Evolutionary conservation across 768 basidiomycete genomes (phyloP).

Genomic region (Paxillus involutus): DNA sequence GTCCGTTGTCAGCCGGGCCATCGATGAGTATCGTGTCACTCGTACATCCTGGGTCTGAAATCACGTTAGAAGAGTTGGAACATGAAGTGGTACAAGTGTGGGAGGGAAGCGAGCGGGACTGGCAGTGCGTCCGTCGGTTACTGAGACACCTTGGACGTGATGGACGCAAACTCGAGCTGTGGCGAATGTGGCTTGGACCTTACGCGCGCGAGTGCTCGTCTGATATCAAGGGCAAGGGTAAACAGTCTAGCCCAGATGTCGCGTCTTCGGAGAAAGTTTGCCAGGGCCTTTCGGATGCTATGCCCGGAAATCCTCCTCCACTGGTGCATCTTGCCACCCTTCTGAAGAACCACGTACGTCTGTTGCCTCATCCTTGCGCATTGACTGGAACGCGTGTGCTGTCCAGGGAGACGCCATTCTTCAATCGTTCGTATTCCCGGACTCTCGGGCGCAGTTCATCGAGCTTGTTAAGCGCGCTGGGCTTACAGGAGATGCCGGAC

Average conservation of each 20-base stretch:
- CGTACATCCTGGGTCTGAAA: conserved; percentile 25
- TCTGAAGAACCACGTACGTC: conserved; percentile 60
- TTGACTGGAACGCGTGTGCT: conserved; percentile 9
- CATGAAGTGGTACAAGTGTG: conserved; percentile 45
- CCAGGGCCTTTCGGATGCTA: conserved; percentile 9
- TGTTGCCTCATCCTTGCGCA: not conserved
- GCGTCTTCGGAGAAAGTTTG: conserved; percentile 4
- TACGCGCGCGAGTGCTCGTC: conserved; percentile 15
- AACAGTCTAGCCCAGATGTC: conserved; percentile 46
- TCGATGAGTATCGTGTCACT: conserved; percentile 32
- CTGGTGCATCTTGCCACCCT: conserved; percentile 49
- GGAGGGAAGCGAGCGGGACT: conserved; percentile 58
- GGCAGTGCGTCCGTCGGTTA: conserved; percentile 53
- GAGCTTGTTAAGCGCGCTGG: conserved; percentile 50
- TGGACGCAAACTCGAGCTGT: conserved; percentile 74
- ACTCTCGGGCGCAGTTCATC: conserved; percentile 70
- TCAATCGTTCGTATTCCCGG: conserved; percentile 66
- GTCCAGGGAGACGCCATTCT: conserved; percentile 57
- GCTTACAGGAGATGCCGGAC: conserved; percentile 34
- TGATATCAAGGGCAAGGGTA: conserved; percentile 37
- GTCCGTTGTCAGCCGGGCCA: not conserved
- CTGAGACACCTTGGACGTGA: conserved; percentile 60
- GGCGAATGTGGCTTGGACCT: conserved; percentile 67
- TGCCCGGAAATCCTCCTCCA: conserved; percentile 23
- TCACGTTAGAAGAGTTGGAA: conserved; percentile 10